phyloP scores from a whole-genome alignment of 352 stramenopile species.

The Phytophthora cryptogea region DNA sequence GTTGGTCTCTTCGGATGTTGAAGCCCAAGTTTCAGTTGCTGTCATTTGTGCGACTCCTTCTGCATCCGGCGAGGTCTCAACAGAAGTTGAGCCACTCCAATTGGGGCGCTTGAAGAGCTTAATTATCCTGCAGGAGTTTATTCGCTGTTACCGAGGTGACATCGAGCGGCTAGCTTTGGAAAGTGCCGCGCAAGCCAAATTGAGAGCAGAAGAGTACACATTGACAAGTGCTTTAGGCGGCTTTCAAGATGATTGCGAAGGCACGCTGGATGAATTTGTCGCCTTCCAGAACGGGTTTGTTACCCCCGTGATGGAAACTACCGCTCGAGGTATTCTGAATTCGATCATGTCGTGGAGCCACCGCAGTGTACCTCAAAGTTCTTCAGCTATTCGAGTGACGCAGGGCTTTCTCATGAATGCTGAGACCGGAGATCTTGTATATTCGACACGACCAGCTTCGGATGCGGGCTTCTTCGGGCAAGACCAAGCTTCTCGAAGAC shows the following conservation, averaged over 20 bases:
- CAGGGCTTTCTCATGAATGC: slow-evolving; percentile 46
- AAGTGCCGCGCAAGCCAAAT: slow-evolving; percentile 32
- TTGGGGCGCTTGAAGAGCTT: slow-evolving; percentile 47
- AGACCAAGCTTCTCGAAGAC: slow-evolving; percentile 8
- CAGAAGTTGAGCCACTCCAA: slow-evolving; percentile 27
- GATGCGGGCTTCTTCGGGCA: slow-evolving; percentile 16
- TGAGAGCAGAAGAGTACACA: slow-evolving; percentile 59
- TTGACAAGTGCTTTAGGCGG: slow-evolving; percentile 46
- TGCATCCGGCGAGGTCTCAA: neutral
- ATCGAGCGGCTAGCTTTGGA: slow-evolving; percentile 37
- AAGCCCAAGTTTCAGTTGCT: slow-evolving; percentile 42
- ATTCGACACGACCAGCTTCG: slow-evolving; percentile 11
- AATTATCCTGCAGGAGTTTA: slow-evolving; percentile 50
- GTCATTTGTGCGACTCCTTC: slow-evolving; percentile 41
- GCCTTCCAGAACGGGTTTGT: slow-evolving; percentile 49
- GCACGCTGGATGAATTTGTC: slow-evolving; percentile 48
- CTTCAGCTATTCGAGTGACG: slow-evolving; percentile 17
- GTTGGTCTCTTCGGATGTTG: slow-evolving; percentile 41
- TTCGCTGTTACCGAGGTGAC: slow-evolving; percentile 27
- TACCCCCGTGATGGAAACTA: slow-evolving; percentile 36
- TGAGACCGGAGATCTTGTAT: slow-evolving; percentile 34
- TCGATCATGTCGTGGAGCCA: slow-evolving; percentile 21
- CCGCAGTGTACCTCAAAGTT: slow-evolving; percentile 8
- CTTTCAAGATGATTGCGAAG: slow-evolving; percentile 24
- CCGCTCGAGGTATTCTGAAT: slow-evolving; percentile 19